Percentiles rank a stretch among this genome's conserved stretches.
Evolutionary conservation across 768 basidiomycete species (phyloP).

Genomic region (Amanita rubescens): DNA sequence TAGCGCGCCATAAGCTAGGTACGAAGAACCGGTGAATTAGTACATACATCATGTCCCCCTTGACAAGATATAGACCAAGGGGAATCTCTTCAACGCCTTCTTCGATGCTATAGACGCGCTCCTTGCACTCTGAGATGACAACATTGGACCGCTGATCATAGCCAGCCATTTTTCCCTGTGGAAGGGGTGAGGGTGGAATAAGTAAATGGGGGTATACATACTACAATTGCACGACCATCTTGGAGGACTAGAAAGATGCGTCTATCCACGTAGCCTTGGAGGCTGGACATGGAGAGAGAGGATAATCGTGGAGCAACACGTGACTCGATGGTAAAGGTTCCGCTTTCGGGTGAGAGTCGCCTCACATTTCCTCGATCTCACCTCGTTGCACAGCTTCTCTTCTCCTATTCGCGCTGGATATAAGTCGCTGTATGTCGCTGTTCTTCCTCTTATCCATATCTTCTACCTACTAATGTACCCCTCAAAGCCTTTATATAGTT

Average conservation of each 20-base stretch:
- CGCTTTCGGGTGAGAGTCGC: too few species aligned
- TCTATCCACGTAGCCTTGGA: constrained; percentile 89
- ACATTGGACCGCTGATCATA: constrained; percentile 96
- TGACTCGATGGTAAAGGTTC: too few species aligned
- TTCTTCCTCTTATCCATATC: too few species aligned
- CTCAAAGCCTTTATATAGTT: neutral
- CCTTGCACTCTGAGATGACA: constrained; percentile 89
- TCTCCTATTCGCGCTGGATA: constrained; percentile 1
- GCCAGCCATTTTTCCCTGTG: constrained; percentile 82
- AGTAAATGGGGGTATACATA: constrained; percentile 31
- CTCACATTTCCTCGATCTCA: neutral
- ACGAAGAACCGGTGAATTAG: neutral
- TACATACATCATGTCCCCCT: constrained; percentile 96
- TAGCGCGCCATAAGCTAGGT: constrained; percentile 6
- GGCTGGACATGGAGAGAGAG: constrained; percentile 23
- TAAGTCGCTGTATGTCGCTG: constrained; percentile 4
- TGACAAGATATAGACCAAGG: constrained; percentile 92
- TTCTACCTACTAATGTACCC: neutral
- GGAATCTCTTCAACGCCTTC: constrained; percentile 93
- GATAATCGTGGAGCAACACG: neutral
- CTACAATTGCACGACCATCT: constrained; percentile 93
- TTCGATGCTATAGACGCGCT: constrained; percentile 87
- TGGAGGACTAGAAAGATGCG: constrained; percentile 92
- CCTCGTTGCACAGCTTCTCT: neutral
- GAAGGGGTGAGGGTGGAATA: neutral